A percentile compares a stretch with the other conserved stretches of the same genome.
phyloP scores from a whole-genome alignment of 2,329 filamentous ascomycete genomes.

The Aureobasidium musti region DNA sequence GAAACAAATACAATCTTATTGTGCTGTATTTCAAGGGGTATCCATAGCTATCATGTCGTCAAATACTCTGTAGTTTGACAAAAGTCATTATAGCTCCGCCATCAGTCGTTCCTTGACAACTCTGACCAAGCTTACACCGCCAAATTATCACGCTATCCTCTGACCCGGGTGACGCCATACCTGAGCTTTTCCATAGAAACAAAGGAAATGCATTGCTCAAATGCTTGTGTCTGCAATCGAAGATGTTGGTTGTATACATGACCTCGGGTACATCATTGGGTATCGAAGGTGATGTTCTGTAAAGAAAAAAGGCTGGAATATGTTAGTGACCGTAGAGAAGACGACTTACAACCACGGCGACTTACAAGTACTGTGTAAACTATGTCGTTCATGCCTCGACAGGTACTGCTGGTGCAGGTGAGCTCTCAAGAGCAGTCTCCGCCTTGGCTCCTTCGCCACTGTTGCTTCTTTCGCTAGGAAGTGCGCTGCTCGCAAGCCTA shows the following conservation, averaged over 20 bases:
- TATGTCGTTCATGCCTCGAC: conserved; percentile 8
- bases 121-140: not conserved
- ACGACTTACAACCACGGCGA: not conserved
- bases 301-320: not conserved
- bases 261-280: not conserved
- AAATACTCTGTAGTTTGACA: not conserved
- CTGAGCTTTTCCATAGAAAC: not conserved
- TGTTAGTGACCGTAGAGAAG: not conserved
- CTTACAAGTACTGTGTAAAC: not conserved
- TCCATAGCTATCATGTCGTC: not conserved
- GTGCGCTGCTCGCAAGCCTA: conserved; percentile 59
- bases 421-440: conserved; percentile 41
- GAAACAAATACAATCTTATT: no score
- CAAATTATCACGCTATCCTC: conserved; percentile 19
- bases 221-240: not conserved
- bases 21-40: not conserved
- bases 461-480: conserved; percentile 63
- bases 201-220: not conserved
- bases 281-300: conserved; percentile 12
- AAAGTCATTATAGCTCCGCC: not conserved
- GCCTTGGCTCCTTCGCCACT: conserved; percentile 46
- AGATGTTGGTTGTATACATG: not conserved
- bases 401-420: conserved; percentile 40
- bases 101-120: not conserved
- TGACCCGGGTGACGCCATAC: conserved; percentile 20